Conservation (phyloP, 352 stramenopile species). For the Globisporangium nagaii region DNA sequence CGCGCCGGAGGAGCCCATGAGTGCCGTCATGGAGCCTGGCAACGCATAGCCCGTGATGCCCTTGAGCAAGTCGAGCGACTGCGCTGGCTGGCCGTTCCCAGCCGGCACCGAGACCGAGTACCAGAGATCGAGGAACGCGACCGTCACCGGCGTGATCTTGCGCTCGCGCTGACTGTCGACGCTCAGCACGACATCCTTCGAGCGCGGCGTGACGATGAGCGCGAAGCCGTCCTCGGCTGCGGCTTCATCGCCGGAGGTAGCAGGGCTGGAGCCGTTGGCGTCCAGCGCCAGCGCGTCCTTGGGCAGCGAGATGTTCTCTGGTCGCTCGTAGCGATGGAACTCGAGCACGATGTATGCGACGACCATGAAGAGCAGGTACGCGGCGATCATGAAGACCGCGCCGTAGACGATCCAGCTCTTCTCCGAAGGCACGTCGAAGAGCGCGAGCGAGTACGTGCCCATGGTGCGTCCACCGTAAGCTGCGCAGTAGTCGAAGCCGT, state of each 20-base stretch:
- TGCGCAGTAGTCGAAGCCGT: conserved; percentile 35
- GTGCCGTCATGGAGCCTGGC: conserved; percentile 55
- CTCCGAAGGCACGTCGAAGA: conserved; percentile 40
- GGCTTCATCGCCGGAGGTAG: neutral
- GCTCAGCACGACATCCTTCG: conserved; percentile 18
- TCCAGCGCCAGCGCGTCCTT: conserved; percentile 12
- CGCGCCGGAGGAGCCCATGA: conserved; percentile 72
- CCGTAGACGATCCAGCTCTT: conserved; percentile 39
- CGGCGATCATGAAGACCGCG: conserved; percentile 35
- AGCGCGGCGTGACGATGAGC: conserved; percentile 19
- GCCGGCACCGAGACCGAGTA: conserved; percentile 45
- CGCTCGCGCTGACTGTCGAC: conserved; percentile 17
- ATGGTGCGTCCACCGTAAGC: conserved; percentile 30
- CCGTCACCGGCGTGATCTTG: conserved; percentile 31
- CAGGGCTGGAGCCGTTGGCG: neutral
- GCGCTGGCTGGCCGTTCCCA: conserved; percentile 20
- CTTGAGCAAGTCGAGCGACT: conserved; percentile 45
- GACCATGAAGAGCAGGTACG: conserved; percentile 55
- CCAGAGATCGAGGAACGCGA: conserved; percentile 56
- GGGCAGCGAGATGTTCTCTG: conserved; percentile 34
- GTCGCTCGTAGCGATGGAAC: conserved; percentile 54
- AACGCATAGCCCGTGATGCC: conserved; percentile 47
- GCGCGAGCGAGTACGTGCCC: conserved; percentile 38
- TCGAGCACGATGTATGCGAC: conserved; percentile 45
- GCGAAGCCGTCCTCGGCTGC: conserved; percentile 15